phyloP scores from a whole-genome alignment of 208 protist species.

The Acanthamoeba culbertsoni region DNA sequence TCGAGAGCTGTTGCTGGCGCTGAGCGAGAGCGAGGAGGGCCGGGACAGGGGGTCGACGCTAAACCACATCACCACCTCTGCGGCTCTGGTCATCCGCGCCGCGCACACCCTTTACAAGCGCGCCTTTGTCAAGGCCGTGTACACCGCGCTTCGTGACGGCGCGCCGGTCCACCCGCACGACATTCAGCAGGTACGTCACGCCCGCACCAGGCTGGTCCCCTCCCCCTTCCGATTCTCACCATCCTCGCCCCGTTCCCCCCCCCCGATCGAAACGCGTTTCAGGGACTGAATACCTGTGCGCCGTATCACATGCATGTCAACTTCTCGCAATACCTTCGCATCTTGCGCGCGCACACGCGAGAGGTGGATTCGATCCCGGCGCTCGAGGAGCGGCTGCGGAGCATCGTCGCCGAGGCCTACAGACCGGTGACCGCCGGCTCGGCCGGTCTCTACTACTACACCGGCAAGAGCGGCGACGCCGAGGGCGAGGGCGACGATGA shows the following conservation, averaged over 20 bases:
- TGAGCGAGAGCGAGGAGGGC: background rate
- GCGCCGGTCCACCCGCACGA: constrained; percentile 47
- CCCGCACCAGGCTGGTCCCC: background rate
- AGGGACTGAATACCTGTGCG: background rate
- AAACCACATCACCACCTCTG: constrained; percentile 36
- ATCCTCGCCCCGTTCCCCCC: background rate
- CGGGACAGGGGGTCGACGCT: background rate
- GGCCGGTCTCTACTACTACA: background rate
- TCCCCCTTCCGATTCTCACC: no score
- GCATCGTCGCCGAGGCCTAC: background rate
- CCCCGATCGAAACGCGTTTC: background rate
- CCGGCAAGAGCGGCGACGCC: background rate
- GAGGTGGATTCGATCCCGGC: background rate
- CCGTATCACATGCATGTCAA: background rate
- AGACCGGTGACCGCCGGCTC: background rate
- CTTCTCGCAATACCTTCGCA: constrained; percentile 4
- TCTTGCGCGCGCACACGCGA: background rate
- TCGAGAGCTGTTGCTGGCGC: background rate
- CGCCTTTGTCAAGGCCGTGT: constrained; percentile 52
- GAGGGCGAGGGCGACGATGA: background rate
- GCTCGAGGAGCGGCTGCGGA: background rate
- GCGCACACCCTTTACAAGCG: constrained; percentile 35
- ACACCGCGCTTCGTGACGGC: constrained; percentile 42
- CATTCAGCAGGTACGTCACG: background rate
- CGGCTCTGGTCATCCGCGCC: background rate